These are phyloP conservation scores for Penicillium paxilli DNA, from an alignment of 495 filamentous ascomycete species.

Conservation along the genomic window DNA sequence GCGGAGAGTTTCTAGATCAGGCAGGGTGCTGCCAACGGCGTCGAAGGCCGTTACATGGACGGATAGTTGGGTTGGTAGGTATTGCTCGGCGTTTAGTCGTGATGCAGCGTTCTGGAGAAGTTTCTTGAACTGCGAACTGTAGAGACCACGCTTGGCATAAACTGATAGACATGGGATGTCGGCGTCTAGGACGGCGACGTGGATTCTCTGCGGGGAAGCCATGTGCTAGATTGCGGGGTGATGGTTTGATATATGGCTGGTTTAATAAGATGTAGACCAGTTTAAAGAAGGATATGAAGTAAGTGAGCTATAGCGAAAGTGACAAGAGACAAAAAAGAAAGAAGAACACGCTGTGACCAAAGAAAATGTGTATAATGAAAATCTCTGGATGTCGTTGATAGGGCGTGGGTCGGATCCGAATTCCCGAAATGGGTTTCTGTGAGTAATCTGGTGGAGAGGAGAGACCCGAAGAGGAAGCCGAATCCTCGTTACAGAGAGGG, in stretches of 20 bases:
- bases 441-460: conserved; percentile 20
- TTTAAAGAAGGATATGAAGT: too few relatives aligned
- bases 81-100: conserved; percentile 26
- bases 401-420: conserved; percentile 13
- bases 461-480: conserved; percentile 13
- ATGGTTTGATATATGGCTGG: not conserved
- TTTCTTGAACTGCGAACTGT: conserved; percentile 37
- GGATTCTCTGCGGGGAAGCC: conserved; percentile 21
- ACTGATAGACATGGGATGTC: conserved; percentile 39
- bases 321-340: too few relatives aligned
- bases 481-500: too few relatives aligned
- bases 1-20: conserved; percentile 28
- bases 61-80: conserved; percentile 10
- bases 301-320: too few relatives aligned
- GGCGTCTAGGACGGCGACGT: conserved; percentile 44
- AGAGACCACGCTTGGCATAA: conserved; percentile 36
- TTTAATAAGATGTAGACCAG: too few relatives aligned
- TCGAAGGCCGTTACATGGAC: conserved; percentile 42
- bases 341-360: too few relatives aligned
- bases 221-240: too few relatives aligned
- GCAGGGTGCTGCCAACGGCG: conserved; percentile 33
- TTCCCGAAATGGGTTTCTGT: conserved; percentile 23
- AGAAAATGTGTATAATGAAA: too few relatives aligned
- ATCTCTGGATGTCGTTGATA: conserved; percentile 5
- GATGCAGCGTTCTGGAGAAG: conserved; percentile 35